phyloP scores from a whole-genome alignment of 1,284 basidiomycete genomes.

The Apiotrichum sp. region DNA sequence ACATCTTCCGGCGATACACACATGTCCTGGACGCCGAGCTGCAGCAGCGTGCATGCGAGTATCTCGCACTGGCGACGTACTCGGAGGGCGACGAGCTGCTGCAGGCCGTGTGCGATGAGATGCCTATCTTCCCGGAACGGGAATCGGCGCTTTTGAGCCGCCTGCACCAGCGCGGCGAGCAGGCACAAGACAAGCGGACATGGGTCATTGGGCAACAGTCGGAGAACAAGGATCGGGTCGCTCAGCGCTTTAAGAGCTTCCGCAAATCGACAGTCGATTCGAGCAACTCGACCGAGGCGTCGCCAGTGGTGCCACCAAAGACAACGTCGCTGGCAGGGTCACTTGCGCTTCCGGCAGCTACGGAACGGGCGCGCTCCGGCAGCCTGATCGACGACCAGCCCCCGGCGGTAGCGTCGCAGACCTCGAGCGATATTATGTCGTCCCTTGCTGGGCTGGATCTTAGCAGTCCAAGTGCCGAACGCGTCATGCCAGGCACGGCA shows the following conservation, averaged over 20 bases:
- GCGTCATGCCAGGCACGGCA: constrained; percentile 1
- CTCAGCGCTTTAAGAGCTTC: constrained; percentile 54
- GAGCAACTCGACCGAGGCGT: constrained; percentile 11
- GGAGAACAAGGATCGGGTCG: constrained; percentile 68
- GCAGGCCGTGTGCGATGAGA: constrained; percentile 94
- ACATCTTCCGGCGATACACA: constrained; percentile 94
- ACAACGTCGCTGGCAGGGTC: neutral
- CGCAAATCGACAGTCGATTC: constrained; percentile 48
- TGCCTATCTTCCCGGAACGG: constrained; percentile 95
- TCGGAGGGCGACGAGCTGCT: constrained; percentile 85
- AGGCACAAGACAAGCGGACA: constrained; percentile 86
- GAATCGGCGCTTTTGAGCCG: constrained; percentile 81
- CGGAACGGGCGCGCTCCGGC: neutral
- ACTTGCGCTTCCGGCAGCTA: neutral
- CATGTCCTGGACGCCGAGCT: constrained; percentile 97
- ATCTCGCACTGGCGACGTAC: constrained; percentile 73
- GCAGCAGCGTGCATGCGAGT: constrained; percentile 97
- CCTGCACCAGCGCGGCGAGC: constrained; percentile 79
- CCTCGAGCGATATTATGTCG: constrained; percentile 58
- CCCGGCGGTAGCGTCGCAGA: constrained; percentile 26
- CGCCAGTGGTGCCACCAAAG: constrained; percentile 11
- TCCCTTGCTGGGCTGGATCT: constrained; percentile 79
- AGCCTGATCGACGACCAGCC: constrained; percentile 17
- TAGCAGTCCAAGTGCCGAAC: constrained; percentile 30
- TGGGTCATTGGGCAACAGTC: constrained; percentile 95